A percentile compares a stretch with the other conserved stretches of the same genome.
phyloP scores from a whole-genome alignment of 2,329 filamentous ascomycete genomes.

The Colletotrichum filicis region DNA sequence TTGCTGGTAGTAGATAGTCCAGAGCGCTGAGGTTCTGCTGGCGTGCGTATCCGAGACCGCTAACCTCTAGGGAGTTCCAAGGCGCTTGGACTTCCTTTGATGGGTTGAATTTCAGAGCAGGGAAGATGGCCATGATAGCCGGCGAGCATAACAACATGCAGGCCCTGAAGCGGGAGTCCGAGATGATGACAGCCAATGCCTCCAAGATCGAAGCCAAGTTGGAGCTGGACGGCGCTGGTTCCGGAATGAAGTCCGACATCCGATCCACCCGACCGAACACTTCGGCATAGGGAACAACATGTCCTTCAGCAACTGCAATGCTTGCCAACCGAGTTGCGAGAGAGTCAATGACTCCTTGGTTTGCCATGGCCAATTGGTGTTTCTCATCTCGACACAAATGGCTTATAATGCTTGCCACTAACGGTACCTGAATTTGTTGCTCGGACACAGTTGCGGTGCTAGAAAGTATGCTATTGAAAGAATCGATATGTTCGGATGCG shows the following conservation, averaged over 20 bases:
- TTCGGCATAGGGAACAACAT: slow-evolving; percentile 75
- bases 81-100: slow-evolving; percentile 59
- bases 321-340: slow-evolving; percentile 79
- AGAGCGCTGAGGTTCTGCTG: slow-evolving; percentile 65
- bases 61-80: slow-evolving; percentile 64
- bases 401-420: slow-evolving; percentile 67
- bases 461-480: slow-evolving; percentile 67
- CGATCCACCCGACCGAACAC: slow-evolving; percentile 63
- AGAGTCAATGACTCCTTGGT: slow-evolving; percentile 80
- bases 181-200: slow-evolving; percentile 80
- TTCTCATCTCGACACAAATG: slow-evolving; percentile 74
- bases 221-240: slow-evolving; percentile 67
- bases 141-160: slow-evolving; percentile 77
- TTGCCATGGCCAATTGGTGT: slow-evolving; percentile 78
- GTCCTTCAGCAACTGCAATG: slow-evolving; percentile 74
- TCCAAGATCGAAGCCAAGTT: slow-evolving; percentile 78
- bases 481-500: slow-evolving; percentile 32
- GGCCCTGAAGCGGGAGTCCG: slow-evolving; percentile 82
- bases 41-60: slow-evolving; percentile 58
- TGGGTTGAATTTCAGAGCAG: slow-evolving; percentile 64
- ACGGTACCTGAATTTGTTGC: slow-evolving; percentile 70
- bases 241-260: slow-evolving; percentile 67
- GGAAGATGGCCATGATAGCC: slow-evolving; percentile 76
- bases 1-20: slow-evolving; percentile 71
- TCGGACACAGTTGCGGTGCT: slow-evolving; percentile 63